phyloP scores from a whole-genome alignment of 768 basidiomycete species.

The Rhizopogon vinicolor region DNA sequence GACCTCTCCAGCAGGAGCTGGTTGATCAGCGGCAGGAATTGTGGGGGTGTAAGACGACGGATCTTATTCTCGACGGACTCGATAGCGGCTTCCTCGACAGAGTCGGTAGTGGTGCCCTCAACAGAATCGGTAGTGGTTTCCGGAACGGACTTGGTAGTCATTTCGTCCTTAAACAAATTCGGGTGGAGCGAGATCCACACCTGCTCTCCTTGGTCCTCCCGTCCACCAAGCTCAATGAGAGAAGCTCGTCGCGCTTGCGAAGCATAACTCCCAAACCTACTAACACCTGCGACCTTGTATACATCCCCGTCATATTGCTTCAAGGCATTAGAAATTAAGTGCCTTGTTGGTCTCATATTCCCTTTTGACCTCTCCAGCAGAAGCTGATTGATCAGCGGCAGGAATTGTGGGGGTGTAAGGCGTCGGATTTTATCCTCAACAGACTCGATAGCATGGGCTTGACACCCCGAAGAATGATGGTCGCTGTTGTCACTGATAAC shows the following conservation, averaged over 20 bases:
- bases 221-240: too few relatives aligned
- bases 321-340: conserved; percentile 32
- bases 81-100: too few relatives aligned
- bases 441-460: neutral
- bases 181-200: too few relatives aligned
- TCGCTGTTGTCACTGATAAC: conserved; percentile 2
- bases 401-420: conserved; percentile 24
- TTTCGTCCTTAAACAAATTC: too few relatives aligned
- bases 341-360: conserved; percentile 31
- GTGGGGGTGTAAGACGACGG: conserved; percentile 10
- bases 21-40: conserved; percentile 27
- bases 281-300: too few relatives aligned
- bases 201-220: too few relatives aligned
- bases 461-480: conserved; percentile 2
- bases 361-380: conserved; percentile 25
- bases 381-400: conserved; percentile 19
- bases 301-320: neutral
- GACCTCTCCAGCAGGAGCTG: conserved; percentile 17
- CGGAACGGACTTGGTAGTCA: too few relatives aligned
- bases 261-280: too few relatives aligned
- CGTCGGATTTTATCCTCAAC: too few relatives aligned
- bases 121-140: too few relatives aligned
- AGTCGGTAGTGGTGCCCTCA: too few relatives aligned
- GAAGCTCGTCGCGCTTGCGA: too few relatives aligned
- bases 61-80: neutral